Base-by-base conservation (phyloP, 768 basidiomycete species). In the Mycena alexandri region DNA sequence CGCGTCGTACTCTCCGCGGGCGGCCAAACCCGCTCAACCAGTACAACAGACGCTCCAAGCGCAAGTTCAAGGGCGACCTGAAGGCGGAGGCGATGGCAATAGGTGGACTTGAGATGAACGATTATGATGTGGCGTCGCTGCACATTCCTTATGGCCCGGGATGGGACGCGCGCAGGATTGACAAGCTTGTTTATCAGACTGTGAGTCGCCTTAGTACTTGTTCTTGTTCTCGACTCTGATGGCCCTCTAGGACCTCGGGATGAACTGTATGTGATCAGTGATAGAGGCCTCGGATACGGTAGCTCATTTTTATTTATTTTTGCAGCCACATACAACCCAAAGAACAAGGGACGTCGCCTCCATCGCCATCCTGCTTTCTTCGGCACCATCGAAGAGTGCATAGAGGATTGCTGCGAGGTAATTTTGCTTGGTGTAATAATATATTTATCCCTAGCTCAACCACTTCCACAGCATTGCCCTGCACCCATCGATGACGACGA, bases 291-390 rank as follows among this genome's bases (percentile, higher is more conserved):
- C 11, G 17, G 9, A 8, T 24, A 9, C 33, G 33, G 25, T 24
- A 33, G 17, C 34, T 19, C 9, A 33, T 19, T 33, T 13, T 33
- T 13, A 2, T 34, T 41, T 48, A 66, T 47, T 41, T 56, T 48
- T 74, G 1, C 67, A 88, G 87, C 87, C 4, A 85, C 86, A 2
- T 90, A 83, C 75, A 89, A 89, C 62, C 87, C 87, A 2, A 89
- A 87, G 78, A 89, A 90, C 76, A 86, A 89, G 68, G 83, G 80
- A 13, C 80, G 88, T 14, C 79, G 83, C 3, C 81, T 90, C 4
- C 89, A 90, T 79, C 86, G 88, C 34, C 88, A 90, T 68, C 84
- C 86, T 11, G 88, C 88, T 1, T 90, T 88, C 76, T 89, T 89
- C 65, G 89, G 89, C 8, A 86, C 82, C 0, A 82, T 86, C 72